phyloP scores from a whole-genome alignment of 306 rosid genomes.

The Cicer bijugum region DNA sequence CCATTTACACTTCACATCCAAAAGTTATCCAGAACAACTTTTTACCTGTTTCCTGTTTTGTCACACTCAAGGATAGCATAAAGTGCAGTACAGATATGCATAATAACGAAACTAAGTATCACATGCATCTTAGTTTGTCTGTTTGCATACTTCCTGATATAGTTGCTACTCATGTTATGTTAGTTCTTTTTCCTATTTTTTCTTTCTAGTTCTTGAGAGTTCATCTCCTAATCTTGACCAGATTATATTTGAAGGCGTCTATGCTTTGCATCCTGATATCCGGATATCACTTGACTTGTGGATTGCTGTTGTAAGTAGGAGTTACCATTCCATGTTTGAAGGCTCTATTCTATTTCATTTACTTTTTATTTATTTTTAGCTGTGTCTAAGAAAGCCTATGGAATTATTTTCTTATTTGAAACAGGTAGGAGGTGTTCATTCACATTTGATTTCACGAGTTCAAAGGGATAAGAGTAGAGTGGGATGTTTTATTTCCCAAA shows the following conservation, averaged over 20 bases:
- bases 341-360: constrained; percentile 38
- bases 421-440: constrained; percentile 99
- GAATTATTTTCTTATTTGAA: constrained; percentile 41
- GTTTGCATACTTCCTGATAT: constrained; percentile 38
- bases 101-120: constrained; percentile 26
- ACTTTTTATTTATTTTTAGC: constrained; percentile 17
- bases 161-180: constrained; percentile 37
- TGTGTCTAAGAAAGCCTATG: constrained; percentile 34
- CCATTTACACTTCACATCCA: constrained; percentile 23
- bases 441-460: constrained; percentile 96
- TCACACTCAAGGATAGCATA: constrained; percentile 31
- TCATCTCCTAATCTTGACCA: constrained; percentile 51
- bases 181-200: constrained; percentile 29
- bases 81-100: constrained; percentile 25
- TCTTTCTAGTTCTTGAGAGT: constrained; percentile 37
- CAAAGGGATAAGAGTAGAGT: constrained; percentile 96
- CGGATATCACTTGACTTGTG: constrained; percentile 91
- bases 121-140: constrained; percentile 27
- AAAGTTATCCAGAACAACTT: constrained; percentile 26
- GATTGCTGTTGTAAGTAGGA: constrained; percentile 89
- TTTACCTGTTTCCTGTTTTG: constrained; percentile 32
- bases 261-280: constrained; percentile 97
- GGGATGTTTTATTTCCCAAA: constrained; percentile 92
- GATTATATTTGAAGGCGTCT: constrained; percentile 97
- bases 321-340: constrained; percentile 37